phyloP scores from a whole-genome alignment of 257 asterid genomes.

The Haberlea rhodopensis region DNA sequence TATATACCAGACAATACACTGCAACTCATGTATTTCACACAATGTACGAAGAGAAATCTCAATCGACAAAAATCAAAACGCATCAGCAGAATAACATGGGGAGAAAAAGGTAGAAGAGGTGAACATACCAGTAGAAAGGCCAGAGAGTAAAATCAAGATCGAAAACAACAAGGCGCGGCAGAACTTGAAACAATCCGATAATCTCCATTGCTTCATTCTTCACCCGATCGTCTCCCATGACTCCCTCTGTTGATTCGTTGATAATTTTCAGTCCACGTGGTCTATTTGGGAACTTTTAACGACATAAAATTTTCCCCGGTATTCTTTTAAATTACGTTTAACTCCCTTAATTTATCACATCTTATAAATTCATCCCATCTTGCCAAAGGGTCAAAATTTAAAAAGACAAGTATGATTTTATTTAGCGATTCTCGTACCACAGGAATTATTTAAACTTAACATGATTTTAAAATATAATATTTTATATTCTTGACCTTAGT shows the following conservation, averaged over 20 bases:
- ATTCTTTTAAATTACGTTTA: too few species aligned
- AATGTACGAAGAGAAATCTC: background rate
- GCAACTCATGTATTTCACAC: background rate
- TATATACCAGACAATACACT: background rate
- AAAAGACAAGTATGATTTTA: too few species aligned
- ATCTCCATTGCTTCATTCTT: slow-evolving; percentile 89
- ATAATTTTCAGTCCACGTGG: background rate
- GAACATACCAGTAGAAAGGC: slow-evolving; percentile 60
- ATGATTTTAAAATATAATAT: too few species aligned
- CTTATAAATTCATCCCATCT: too few species aligned
- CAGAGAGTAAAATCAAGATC: slow-evolving; percentile 78
- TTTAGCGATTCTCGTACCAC: too few species aligned
- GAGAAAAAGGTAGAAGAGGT: background rate
- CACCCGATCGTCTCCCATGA: slow-evolving; percentile 83
- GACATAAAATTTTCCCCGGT: background rate
- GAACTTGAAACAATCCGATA: slow-evolving; percentile 58
- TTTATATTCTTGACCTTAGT: too few species aligned
- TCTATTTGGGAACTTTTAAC: too few species aligned
- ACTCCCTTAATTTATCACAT: too few species aligned
- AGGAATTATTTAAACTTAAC: too few species aligned
- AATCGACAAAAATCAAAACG: background rate
- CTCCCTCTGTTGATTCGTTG: background rate
- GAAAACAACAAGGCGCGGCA: slow-evolving; percentile 92
- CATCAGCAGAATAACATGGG: background rate
- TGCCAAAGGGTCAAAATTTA: too few species aligned